These are phyloP conservation scores for Fusarium verticillioides DNA, from an alignment of 2,329 filamentous ascomycete species.

Conservation along the genomic window DNA sequence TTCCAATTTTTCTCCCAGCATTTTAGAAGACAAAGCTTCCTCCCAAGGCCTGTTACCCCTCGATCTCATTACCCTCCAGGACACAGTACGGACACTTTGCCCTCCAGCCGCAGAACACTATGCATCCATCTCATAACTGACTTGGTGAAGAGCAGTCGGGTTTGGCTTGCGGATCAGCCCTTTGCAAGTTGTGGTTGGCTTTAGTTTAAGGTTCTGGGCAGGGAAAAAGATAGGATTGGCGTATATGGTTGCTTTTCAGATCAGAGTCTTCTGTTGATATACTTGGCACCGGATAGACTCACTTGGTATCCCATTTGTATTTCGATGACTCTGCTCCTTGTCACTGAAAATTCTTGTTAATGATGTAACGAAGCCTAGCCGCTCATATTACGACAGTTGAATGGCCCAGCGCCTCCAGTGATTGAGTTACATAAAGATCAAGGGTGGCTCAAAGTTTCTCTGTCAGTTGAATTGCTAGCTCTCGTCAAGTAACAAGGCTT, in stretches of 20 bases:
- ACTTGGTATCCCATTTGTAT: background rate
- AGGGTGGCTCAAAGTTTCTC: background rate
- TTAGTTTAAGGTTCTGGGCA: background rate
- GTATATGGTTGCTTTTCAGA: background rate
- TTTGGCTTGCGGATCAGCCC: background rate
- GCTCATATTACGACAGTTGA: background rate
- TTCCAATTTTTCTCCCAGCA: fast-evolving
- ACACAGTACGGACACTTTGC: fast-evolving
- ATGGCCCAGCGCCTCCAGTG: background rate
- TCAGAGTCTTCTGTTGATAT: background rate
- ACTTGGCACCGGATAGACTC: background rate
- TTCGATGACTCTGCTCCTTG: fast-evolving
- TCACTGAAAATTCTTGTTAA: background rate
- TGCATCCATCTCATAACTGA: background rate
- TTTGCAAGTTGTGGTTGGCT: background rate
- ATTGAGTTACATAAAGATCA: background rate
- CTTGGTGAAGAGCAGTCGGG: background rate
- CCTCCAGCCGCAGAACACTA: too few species aligned
- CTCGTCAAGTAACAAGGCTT: background rate
- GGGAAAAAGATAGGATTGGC: background rate
- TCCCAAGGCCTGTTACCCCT: fast-evolving
- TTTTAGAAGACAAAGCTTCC: background rate
- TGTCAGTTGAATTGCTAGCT: background rate
- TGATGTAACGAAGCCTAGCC: background rate
- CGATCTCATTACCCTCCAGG: too few species aligned